phyloP scores from a whole-genome alignment of 371 early-diverging fungal species.

The Choanephora cucurbitarum region DNA sequence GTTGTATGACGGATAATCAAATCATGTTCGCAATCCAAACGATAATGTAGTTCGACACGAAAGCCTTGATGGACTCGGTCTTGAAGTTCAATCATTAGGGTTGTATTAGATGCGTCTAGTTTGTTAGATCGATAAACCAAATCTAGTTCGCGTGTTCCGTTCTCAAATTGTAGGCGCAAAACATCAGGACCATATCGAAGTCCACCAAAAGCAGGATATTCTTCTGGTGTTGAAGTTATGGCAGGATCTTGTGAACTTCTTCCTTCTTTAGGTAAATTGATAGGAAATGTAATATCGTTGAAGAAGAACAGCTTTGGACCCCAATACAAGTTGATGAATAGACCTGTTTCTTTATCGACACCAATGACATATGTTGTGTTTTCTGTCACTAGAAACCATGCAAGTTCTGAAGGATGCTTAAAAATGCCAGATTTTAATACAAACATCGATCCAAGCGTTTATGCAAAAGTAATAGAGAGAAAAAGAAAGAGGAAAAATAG shows the following conservation, averaged over 20 bases:
- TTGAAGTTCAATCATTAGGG: constrained; percentile 13
- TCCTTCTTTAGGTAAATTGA: constrained; percentile 3
- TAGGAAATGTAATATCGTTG: constrained; percentile 19
- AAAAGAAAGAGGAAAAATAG: neutral
- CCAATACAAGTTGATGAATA: constrained; percentile 42
- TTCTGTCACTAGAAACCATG: constrained; percentile 39
- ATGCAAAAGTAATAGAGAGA: neutral
- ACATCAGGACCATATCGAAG: constrained; percentile 35
- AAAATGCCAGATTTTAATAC: constrained; percentile 24
- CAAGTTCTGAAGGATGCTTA: constrained; percentile 16
- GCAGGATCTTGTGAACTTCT: constrained; percentile 37
- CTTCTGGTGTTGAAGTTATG: constrained; percentile 36
- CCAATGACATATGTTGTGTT: constrained; percentile 40
- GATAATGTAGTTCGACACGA: constrained; percentile 29
- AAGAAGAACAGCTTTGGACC: constrained; percentile 26
- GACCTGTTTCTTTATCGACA: constrained; percentile 11
- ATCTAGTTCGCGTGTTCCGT: constrained; percentile 37
- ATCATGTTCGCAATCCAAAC: constrained; percentile 31
- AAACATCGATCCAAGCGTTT: neutral
- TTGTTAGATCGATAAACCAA: constrained; percentile 13
- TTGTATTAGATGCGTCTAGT: neutral
- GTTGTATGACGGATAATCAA: constrained; percentile 27
- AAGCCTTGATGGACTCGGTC: constrained; percentile 24
- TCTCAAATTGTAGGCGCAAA: constrained; percentile 27
- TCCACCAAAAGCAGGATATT: constrained; percentile 45